Percentiles rank a stretch among this genome's conserved stretches.
Evolutionary conservation across 2,329 filamentous ascomycete species (phyloP).

Genomic region (Coleophoma eucalyptorum): DNA sequence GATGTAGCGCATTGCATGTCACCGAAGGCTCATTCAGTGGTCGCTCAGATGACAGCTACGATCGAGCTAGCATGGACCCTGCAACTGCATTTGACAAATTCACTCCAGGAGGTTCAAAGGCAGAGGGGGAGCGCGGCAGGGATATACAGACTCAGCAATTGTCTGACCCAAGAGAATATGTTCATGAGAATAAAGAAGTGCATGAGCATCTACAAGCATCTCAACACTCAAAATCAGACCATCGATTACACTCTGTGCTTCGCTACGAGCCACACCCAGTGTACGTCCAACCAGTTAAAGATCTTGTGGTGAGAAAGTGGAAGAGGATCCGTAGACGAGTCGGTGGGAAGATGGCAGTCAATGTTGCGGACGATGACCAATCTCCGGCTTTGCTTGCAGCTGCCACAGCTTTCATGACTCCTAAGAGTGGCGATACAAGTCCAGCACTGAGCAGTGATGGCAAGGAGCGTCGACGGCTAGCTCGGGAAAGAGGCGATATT

Average conservation of each 20-base stretch:
- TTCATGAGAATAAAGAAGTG: background rate
- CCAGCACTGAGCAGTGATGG: constrained; percentile 10
- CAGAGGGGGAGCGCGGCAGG: background rate
- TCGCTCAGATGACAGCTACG: constrained; percentile 3
- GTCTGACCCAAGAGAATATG: background rate
- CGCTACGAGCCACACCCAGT: constrained; percentile 23
- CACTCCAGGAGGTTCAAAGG: background rate
- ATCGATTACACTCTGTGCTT: constrained; percentile 18
- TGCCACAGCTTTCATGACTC: no score
- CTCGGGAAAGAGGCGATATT: constrained; percentile 23
- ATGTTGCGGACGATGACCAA: no score
- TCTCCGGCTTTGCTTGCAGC: no score
- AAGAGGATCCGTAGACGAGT: constrained; percentile 13
- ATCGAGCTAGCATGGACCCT: background rate
- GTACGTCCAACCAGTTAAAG: constrained; percentile 25
- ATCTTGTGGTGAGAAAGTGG: constrained; percentile 25
- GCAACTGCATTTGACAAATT: background rate
- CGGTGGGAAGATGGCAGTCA: no score
- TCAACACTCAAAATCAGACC: background rate
- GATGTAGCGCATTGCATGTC: constrained; percentile 6
- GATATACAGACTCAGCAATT: background rate
- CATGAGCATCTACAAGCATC: background rate
- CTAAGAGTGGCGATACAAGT: no score
- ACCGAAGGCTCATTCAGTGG: constrained; percentile 9
- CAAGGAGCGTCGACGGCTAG: constrained; percentile 16